Evolutionary conservation across 257 asterid genomes (phyloP).

Genomic region (Salvia hispanica): DNA sequence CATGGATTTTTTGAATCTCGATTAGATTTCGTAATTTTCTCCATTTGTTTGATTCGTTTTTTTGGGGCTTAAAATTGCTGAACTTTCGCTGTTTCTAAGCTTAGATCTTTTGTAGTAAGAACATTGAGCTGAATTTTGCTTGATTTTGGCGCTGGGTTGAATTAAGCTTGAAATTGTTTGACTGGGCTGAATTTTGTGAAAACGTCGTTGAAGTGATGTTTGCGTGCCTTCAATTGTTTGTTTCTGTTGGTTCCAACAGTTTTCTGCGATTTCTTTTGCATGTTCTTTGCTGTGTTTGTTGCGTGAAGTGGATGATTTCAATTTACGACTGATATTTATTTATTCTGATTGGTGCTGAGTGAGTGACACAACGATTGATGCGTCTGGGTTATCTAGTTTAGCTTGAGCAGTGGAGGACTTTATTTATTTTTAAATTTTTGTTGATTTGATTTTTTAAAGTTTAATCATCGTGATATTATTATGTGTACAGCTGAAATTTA

Average conservation of each 20-base stretch:
- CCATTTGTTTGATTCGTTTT: slow-evolving; percentile 19
- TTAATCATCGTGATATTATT: not conserved
- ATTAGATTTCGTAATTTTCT: slow-evolving; percentile 39
- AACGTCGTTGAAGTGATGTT: slow-evolving; percentile 25
- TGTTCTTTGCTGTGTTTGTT: slow-evolving; percentile 11
- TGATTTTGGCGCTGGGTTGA: not conserved
- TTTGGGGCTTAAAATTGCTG: slow-evolving; percentile 18
- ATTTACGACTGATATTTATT: not conserved
- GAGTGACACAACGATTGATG: not conserved
- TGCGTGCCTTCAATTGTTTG: slow-evolving; percentile 13
- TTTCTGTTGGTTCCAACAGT: not conserved
- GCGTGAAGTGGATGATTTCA: not conserved
- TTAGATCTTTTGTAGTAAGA: slow-evolving; percentile 43
- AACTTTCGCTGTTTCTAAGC: slow-evolving; percentile 18
- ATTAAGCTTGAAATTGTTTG: slow-evolving; percentile 6
- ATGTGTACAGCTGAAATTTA: not conserved
- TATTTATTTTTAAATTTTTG: not conserved
- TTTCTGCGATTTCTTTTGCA: not conserved
- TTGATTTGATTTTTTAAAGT: not conserved
- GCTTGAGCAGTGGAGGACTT: slow-evolving; percentile 8
- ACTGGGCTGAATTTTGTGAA: slow-evolving; percentile 1
- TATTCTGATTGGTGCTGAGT: slow-evolving; percentile 20
- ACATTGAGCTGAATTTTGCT: slow-evolving; percentile 4
- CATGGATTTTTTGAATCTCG: slow-evolving; percentile 42
- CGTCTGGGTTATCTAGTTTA: too few species aligned